Evolutionary conservation across 345 rosid species (phyloP), one percentile per base, ranked within the genome.

Genomic region (Populus alba): DNA sequence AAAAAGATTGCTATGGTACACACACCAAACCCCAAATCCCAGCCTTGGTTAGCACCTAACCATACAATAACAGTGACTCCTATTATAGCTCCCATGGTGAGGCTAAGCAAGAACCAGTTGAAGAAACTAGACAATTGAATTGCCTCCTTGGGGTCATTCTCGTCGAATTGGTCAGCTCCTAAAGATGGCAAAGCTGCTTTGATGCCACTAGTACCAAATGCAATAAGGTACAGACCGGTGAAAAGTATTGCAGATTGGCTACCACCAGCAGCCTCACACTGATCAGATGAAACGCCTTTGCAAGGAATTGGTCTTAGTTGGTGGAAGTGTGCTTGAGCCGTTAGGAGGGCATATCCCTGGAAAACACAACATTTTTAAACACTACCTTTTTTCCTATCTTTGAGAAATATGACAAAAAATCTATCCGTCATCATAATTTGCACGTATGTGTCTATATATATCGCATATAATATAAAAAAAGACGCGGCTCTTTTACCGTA

Each of bases 131-230:
- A 86, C 68, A 86, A 22, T 25, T 82, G 69, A 23, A 79, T 49
- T n/a, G 85, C 90, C 61, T 84, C 90, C 67, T 83, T 81, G 0
- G 87, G 90, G 68, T 89, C 88, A 29, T 75, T 87, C 1, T 66
- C 78, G 23, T 91, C 86, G 23, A 91, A 91, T 65, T 91, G 95
- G 78, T 88, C 91, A 1, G 95, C 92, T 20, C 95, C 95, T 6
- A 91, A 63, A 0, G 91, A n/a, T 1, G 91, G 92, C 78, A 89
- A 71, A 31, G 84, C 89, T 2, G 90, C 88, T 78, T 89, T 91
- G 31, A 91, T 66, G 10, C 93, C 92, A 1, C 92, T 59, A 1
- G 88, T 87, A 5, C 92, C 95, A 0, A 86, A 27, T 6, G 92
- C 92, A 6, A 91, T 45, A 2, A 88, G 88, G 85, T 91, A 91